Conservation (phyloP, 331 rosid genomes). For the Spiraea crenata region DNA sequence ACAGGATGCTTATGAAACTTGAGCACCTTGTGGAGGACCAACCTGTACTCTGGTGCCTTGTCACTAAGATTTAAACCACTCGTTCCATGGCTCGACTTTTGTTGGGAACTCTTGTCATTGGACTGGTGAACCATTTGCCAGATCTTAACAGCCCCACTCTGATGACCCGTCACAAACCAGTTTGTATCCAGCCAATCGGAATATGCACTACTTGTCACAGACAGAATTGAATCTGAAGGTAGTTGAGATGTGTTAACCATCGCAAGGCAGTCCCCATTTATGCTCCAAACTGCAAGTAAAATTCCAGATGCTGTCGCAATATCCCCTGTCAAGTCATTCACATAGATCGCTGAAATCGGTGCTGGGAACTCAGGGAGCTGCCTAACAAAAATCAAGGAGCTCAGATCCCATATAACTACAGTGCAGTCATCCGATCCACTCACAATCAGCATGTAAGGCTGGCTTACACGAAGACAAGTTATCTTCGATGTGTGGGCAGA, state of each 20-base stretch:
- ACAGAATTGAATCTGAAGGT: slow-evolving; percentile 95
- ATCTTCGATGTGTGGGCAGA: slow-evolving; percentile 76
- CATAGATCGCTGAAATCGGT: slow-evolving; percentile 77
- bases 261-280: slow-evolving; percentile 96
- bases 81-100: slow-evolving; percentile 50
- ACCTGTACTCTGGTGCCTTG: slow-evolving; percentile 69
- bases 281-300: slow-evolving; percentile 91
- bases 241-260: slow-evolving; percentile 87
- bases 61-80: slow-evolving; percentile 52
- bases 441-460: slow-evolving; percentile 96
- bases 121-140: slow-evolving; percentile 95
- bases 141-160: slow-evolving; percentile 97
- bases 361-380: slow-evolving; percentile 97
- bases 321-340: slow-evolving; percentile 94
- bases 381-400: slow-evolving; percentile 86
- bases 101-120: slow-evolving; percentile 50
- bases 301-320: slow-evolving; percentile 96
- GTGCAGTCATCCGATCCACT: slow-evolving; percentile 98
- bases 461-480: slow-evolving; percentile 93
- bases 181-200: slow-evolving; percentile 95
- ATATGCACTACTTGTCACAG: slow-evolving; percentile 72
- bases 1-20: slow-evolving; percentile 90
- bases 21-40: slow-evolving; percentile 74
- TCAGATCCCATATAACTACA: slow-evolving; percentile 93
- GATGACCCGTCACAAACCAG: slow-evolving; percentile 99